Base-by-base conservation (phyloP, 2,329 filamentous ascomycete species). In the Apiospora arundinis region DNA sequence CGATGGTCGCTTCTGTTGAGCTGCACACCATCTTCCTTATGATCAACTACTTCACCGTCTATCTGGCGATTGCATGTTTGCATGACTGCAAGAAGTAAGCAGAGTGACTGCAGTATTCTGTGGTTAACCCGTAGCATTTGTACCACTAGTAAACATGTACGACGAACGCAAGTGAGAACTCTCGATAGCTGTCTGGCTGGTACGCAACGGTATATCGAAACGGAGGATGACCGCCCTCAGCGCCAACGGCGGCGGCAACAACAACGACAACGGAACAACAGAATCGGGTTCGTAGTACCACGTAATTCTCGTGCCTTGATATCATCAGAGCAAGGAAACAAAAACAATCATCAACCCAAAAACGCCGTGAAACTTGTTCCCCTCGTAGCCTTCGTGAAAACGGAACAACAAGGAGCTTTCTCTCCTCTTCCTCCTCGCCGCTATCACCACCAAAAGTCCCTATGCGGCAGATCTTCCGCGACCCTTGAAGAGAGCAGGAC, bases 341-440 rank as follows among this genome's bases (percentile, higher is more conserved):
- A 46, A 45, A 68, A 67, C 28, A 32, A 37, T 40, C 18, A 40
- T 40, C 32, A 3, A 40, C 32, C 23, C 60, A 44, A 42, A 28
- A 72, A 72, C 71, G 71, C 71, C 71, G n/a, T 69, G 60, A 69
- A 68, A 67, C 67, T 60, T 46, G 66, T 67, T 70, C 40, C 69
- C 69, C 66, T 67, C 69, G 65, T 69, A 71, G 52, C 60, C 68
- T 44, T 70, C 40, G 52, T 70, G 68, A 70, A 63, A 63, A 44
- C 23, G 25, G 66, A 56, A 68, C 45, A 45, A 68, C 45, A 48
- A 52, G 40, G 9, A 67, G 21, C 48, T 5, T n/a, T n/a, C 23
- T 21, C 32, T 37, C 32, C 32, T n/a, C 28, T 23, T 18, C 56
- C 28, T 40, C 18, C 37, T 23, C 23, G 28, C 49, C 49, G 32